Percentiles rank a stretch among this genome's conserved stretches.
Evolutionary conservation across 2,329 filamentous ascomycete genomes (phyloP).

Genomic region (Meredithiella fracta): DNA sequence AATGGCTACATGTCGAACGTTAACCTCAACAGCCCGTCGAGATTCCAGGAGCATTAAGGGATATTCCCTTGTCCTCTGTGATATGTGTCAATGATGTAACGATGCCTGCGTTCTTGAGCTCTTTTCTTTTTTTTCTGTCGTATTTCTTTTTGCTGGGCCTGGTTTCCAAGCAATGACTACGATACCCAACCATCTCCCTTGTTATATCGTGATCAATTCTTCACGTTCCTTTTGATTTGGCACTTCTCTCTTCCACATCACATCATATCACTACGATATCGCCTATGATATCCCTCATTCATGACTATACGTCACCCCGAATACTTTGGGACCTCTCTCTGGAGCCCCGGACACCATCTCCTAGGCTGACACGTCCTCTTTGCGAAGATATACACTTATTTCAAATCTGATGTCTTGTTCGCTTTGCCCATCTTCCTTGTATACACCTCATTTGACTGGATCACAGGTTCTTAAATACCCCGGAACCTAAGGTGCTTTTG

Average conservation of each 20-base stretch:
- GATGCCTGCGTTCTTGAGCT: too few species aligned
- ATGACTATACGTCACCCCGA: not conserved
- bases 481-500: slow-evolving; percentile 11
- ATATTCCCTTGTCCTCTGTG: too few species aligned
- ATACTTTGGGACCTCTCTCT: not conserved
- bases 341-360: not conserved
- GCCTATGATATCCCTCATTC: not conserved
- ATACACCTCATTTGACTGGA: slow-evolving; percentile 14
- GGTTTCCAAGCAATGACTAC: slow-evolving; percentile 46
- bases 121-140: too few species aligned
- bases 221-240: slow-evolving; percentile 19
- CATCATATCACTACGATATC: not conserved
- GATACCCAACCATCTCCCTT: slow-evolving; percentile 26
- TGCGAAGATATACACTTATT: slow-evolving; percentile 1
- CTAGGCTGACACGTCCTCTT: not conserved
- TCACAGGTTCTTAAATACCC: slow-evolving; percentile 15
- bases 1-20: slow-evolving; percentile 80
- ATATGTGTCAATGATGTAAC: too few species aligned
- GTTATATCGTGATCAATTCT: slow-evolving; percentile 19
- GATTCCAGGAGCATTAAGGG: too few species aligned
- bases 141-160: slow-evolving; percentile 36
- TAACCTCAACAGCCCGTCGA: slow-evolving; percentile 22
- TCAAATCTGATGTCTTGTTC: slow-evolving; percentile 12
- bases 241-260: not conserved
- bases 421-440: slow-evolving; percentile 13